A percentile compares a stretch with the other conserved stretches of the same genome.
phyloP scores from a whole-genome alignment of 179 eudicot species.

The Pouteria campechiana region DNA sequence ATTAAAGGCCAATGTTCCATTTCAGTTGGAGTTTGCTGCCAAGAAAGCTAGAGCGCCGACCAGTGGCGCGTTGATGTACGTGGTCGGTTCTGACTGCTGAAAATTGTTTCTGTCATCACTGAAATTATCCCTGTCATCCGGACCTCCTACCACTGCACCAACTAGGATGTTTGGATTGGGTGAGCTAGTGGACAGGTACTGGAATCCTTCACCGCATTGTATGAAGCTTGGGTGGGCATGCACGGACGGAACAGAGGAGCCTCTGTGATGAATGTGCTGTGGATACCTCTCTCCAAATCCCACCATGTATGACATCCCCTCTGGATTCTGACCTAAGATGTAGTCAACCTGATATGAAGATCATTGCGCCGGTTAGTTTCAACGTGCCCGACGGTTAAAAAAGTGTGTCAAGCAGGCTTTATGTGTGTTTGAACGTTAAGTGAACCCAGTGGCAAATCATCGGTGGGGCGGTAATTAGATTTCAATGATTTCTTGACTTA shows the following conservation, averaged over 20 bases:
- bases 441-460: too few species aligned
- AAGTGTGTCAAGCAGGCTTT: too few species aligned
- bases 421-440: too few species aligned
- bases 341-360: constrained; percentile 90
- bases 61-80: constrained; percentile 80
- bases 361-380: too few species aligned
- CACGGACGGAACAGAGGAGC: constrained; percentile 68
- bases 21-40: constrained; percentile 23
- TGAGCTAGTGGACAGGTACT: constrained; percentile 43
- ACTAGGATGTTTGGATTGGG: constrained; percentile 66
- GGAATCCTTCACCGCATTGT: constrained; percentile 58
- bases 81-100: constrained; percentile 79
- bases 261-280: constrained; percentile 58
- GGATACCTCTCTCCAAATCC: constrained; percentile 75
- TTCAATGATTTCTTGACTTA: too few species aligned
- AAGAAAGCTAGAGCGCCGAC: constrained; percentile 79
- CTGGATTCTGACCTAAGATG: constrained; percentile 68
- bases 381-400: too few species aligned
- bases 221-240: constrained; percentile 37
- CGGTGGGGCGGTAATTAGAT: too few species aligned
- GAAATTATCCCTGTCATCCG: constrained; percentile 47
- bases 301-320: constrained; percentile 74
- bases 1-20: too few species aligned
- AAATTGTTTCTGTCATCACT: constrained; percentile 64
- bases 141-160: constrained; percentile 84